These are phyloP conservation scores for Penicillium crystallinum DNA, from an alignment of 495 filamentous ascomycete genomes.

Conservation along the genomic window DNA sequence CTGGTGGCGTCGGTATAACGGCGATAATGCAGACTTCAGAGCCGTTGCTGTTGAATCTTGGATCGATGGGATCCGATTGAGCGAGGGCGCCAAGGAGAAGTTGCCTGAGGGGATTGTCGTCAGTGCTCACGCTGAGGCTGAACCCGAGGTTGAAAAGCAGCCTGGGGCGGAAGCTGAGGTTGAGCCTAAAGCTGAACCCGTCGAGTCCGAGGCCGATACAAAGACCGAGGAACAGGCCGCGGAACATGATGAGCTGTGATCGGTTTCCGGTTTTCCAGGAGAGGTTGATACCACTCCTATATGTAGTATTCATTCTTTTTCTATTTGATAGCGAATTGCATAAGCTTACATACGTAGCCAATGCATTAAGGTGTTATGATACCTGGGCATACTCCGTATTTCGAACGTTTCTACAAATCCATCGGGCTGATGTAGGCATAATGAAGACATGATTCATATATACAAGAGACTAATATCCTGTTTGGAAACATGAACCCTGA, in stretches of 20 bases:
- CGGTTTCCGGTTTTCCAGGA: neutral
- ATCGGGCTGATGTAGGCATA: neutral
- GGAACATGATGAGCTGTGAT: constrained; percentile 6
- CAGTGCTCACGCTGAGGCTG: constrained; percentile 34
- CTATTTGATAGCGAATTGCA: neutral
- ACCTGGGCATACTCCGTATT: too few species aligned
- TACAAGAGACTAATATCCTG: constrained; percentile 13
- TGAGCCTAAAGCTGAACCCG: constrained; percentile 11
- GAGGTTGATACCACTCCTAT: neutral
- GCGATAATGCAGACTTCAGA: constrained; percentile 46
- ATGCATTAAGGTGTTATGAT: neutral
- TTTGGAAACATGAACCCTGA: constrained; percentile 9
- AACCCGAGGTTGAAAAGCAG: constrained; percentile 12
- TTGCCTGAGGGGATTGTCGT: constrained; percentile 69
- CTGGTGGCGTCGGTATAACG: constrained; percentile 76
- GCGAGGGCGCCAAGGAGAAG: constrained; percentile 76
- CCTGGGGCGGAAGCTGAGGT: neutral
- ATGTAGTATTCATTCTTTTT: neutral
- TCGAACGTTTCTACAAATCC: neutral
- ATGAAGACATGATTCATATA: constrained; percentile 16
- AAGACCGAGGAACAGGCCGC: neutral
- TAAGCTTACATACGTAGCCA: neutral
- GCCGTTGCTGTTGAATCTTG: constrained; percentile 66
- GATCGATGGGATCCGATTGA: constrained; percentile 83
- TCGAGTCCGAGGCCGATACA: neutral